A percentile compares a stretch with the other conserved stretches of the same genome.
phyloP scores from a whole-genome alignment of 2,329 filamentous ascomycete genomes.

The Fusarium anguioides region DNA sequence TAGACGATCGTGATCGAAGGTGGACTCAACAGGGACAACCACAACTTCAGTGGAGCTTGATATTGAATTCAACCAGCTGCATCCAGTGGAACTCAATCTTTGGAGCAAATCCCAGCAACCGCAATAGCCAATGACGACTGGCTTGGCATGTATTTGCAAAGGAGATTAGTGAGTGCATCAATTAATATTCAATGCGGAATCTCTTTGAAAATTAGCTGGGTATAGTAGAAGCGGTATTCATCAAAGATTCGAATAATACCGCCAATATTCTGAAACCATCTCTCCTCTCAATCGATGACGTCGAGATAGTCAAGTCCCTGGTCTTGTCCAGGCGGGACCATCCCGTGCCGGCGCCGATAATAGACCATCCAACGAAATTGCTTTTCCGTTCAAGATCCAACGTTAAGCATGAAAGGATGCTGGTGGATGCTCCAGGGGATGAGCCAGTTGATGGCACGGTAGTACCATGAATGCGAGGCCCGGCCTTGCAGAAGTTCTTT shows the following conservation, averaged over 20 bases:
- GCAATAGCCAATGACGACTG: neutral
- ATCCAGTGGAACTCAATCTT: constrained; percentile 20
- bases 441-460: neutral
- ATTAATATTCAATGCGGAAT: neutral
- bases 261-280: constrained; percentile 20
- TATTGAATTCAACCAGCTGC: constrained; percentile 31
- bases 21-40: constrained; percentile 29
- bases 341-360: constrained; percentile 25
- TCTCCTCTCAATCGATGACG: constrained; percentile 14
- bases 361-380: constrained; percentile 29
- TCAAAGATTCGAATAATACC: neutral
- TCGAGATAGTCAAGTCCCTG: constrained; percentile 25
- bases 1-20: constrained; percentile 34
- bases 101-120: neutral
- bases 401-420: constrained; percentile 11
- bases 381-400: constrained; percentile 16
- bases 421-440: neutral
- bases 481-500: constrained; percentile 1
- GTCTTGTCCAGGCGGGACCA: constrained; percentile 16
- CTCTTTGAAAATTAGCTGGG: no score
- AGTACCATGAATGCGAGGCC: constrained; percentile 14
- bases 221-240: neutral
- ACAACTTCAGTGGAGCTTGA: constrained; percentile 31
- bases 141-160: neutral
- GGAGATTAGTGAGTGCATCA: neutral